These are phyloP conservation scores for Eimeria acervulina DNA, from an alignment of 169 alveolate genomes.

Conservation along the genomic window DNA sequence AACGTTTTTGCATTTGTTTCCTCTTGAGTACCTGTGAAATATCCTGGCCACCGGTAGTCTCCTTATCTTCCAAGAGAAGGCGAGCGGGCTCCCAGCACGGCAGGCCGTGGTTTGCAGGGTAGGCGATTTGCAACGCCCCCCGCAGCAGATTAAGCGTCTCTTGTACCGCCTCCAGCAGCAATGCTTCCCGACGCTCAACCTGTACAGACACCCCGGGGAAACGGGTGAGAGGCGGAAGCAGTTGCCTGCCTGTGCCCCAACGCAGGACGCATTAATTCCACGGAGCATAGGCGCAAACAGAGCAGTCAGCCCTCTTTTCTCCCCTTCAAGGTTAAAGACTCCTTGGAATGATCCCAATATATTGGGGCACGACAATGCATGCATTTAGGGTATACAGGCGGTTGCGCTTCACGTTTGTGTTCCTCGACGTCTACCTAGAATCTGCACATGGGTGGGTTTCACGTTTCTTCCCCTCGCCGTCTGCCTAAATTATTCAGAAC, in stretches of 20 bases:
- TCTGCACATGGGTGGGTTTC: background rate
- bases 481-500: background rate
- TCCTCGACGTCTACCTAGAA: too few relatives aligned
- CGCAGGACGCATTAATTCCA: background rate
- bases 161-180: conserved; percentile 87
- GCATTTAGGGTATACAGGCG: too few relatives aligned
- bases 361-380: background rate
- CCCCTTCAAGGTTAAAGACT: background rate
- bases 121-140: conserved; percentile 96
- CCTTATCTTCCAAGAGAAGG: conserved; percentile 93
- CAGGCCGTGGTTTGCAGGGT: conserved; percentile 97
- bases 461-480: background rate
- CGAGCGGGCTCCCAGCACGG: conserved; percentile 97
- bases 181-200: conserved; percentile 86
- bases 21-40: conserved; percentile 32
- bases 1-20: background rate
- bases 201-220: conserved; percentile 27
- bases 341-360: background rate
- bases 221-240: background rate
- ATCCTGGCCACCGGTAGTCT: conserved; percentile 87
- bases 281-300: background rate
- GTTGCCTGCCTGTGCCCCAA: background rate
- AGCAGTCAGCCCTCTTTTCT: background rate
- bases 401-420: too few relatives aligned
- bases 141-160: conserved; percentile 92